Evolutionary conservation across 768 basidiomycete genomes (phyloP).

Genomic region (Boletus coccyginus): DNA sequence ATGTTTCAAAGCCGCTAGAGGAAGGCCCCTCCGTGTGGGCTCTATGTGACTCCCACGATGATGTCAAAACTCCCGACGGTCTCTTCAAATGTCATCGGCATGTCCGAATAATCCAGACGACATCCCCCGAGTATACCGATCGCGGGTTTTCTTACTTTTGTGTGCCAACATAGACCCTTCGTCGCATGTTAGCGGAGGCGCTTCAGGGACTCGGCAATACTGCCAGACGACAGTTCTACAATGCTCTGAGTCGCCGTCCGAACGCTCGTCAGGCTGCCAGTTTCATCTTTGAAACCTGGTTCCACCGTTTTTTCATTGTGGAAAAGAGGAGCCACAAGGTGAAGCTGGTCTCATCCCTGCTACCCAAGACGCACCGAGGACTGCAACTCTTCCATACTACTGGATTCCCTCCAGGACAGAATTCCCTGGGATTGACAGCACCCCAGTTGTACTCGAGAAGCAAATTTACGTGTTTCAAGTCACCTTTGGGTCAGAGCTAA

Average conservation of each 20-base stretch:
- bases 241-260: background rate
- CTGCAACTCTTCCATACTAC: background rate
- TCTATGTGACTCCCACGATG: background rate
- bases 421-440: background rate
- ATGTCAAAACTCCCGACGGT: background rate
- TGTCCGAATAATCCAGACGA: background rate
- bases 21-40: background rate
- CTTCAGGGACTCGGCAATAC: accelerated
- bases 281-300: background rate
- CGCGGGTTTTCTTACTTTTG: background rate
- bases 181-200: background rate
- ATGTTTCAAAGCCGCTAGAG: accelerated
- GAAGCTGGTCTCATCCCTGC: background rate
- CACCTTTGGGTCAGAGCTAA: accelerated
- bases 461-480: background rate
- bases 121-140: background rate
- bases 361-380: background rate
- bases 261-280: background rate
- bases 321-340: too few relatives aligned
- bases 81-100: background rate
- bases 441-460: background rate
- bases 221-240: background rate
- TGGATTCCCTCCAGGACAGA: background rate
- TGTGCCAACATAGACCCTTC: background rate
- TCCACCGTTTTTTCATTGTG: too few relatives aligned